Base-by-base conservation (phyloP, 495 filamentous ascomycete genomes). In the Aspergillus nidulans region DNA sequence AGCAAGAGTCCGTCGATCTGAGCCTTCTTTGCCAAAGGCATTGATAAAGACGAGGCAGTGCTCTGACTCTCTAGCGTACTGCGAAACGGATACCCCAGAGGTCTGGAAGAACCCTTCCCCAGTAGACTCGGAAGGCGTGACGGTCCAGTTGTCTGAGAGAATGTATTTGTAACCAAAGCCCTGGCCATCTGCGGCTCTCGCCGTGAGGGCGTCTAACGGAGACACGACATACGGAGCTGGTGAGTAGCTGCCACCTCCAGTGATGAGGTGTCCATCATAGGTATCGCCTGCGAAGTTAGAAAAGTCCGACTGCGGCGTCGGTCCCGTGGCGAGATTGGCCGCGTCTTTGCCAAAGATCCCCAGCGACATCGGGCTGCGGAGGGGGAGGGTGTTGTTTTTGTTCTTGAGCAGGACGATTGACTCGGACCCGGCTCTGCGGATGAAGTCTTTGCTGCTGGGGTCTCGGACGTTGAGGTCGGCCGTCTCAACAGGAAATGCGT, bases 351-450 rank as follows among this genome's bases (percentile, higher is more conserved):
- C 89, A 52, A 90, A 89, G 10, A 94, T 71, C 4, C 78, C 82
- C 32, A 92, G 61, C 4, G 77, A 69, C 21, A 67, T 65, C 0
- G 79, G 80, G 4, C 74, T 76, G 15, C 76, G 73, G 1, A 94
- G 62, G 2, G 89, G 89, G 1, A 94, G 73, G 4, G 82, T 69
- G 55, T 69, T 74, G 56, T 80, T 80, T 5, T 61, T 72, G 62
- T 94, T 94, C 71, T 91, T 94, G 21, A 92, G 73, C n/a, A 94
- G 67, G 1, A 89, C 88, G 59, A 87, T 84, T 15, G 80, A 79
- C 53, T 83, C 84, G 13, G 81, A 74, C 5, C 78, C 84, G 1
- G 80, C 75, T 56, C 83, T 73, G 3, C 83, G 67, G 64, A 68
- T 82, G 71, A 45, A 76, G 43, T 26, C 54, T 64, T 57, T 81